A percentile compares a stretch with the other conserved stretches of the same genome.
Conservation (phyloP, 768 basidiomycete genomes). For the Macrolepiota albuminosa region DNA sequence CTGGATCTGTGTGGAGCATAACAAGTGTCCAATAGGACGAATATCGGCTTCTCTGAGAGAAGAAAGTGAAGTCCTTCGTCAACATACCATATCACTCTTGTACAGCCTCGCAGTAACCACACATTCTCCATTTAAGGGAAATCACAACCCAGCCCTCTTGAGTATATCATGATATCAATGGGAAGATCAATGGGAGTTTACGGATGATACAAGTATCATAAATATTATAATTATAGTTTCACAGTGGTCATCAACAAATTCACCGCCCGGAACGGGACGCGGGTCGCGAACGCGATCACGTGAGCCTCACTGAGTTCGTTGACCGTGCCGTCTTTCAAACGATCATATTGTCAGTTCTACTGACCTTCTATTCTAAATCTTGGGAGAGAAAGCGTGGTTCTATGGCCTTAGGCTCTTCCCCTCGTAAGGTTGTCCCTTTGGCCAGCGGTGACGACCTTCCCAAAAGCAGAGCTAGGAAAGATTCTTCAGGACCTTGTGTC, state of each 20-base stretch:
- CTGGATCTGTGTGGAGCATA: background rate
- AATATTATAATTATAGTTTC: background rate
- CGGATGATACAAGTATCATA: background rate
- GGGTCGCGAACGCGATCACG: slow-evolving; percentile 18
- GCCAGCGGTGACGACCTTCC: slow-evolving; percentile 66
- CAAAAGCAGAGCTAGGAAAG: slow-evolving; percentile 38
- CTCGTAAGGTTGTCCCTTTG: slow-evolving; percentile 69
- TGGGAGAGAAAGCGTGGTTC: background rate
- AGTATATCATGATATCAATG: background rate
- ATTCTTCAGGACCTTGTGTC: slow-evolving; percentile 34
- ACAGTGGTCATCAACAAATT: background rate
- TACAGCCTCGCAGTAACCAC: slow-evolving; percentile 5
- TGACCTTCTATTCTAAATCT: slow-evolving; percentile 7
- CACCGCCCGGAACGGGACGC: background rate
- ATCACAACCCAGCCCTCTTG: background rate
- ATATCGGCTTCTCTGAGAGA: background rate
- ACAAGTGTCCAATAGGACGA: background rate
- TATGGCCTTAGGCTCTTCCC: slow-evolving; percentile 68
- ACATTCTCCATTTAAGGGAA: background rate
- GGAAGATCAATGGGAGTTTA: background rate
- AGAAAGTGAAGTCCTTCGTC: background rate
- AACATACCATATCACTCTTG: slow-evolving; percentile 1
- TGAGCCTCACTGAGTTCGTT: slow-evolving; percentile 21
- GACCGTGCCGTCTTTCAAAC: slow-evolving; percentile 8
- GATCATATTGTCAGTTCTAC: slow-evolving; percentile 3